Evolutionary conservation across 1,139 yeast species (phyloP).

Genomic region (Candida buenavistaensis): DNA sequence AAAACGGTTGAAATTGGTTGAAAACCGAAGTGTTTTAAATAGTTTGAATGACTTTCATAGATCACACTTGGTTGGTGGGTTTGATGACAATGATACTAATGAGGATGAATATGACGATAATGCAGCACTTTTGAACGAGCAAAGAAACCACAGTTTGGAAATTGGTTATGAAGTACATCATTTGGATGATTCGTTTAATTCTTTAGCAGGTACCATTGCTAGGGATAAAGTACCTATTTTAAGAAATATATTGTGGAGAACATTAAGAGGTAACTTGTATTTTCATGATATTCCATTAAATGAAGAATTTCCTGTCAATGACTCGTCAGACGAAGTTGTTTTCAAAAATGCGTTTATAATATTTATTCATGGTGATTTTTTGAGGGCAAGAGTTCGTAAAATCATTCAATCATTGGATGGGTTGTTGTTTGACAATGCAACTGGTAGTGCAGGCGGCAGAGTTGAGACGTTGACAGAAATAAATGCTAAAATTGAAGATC

Average conservation of each 20-base stretch:
- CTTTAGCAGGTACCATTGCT: constrained; percentile 52
- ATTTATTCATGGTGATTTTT: constrained; percentile 82
- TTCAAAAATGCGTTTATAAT: constrained; percentile 76
- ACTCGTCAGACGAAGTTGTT: constrained; percentile 48
- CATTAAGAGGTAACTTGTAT: constrained; percentile 53
- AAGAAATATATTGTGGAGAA: constrained; percentile 56
- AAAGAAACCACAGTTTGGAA: constrained; percentile 28
- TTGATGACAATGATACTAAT: constrained; percentile 14
- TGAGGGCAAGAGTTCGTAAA: constrained; percentile 65
- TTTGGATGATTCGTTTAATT: constrained; percentile 51
- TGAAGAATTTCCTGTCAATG: constrained; percentile 30
- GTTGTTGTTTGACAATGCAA: constrained; percentile 60
- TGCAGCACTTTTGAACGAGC: constrained; percentile 32
- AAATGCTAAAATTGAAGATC: constrained; percentile 49
- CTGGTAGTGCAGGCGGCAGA: constrained; percentile 53
- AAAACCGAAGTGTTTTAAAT: constrained; percentile 34
- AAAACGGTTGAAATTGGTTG: constrained; percentile 27
- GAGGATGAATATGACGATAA: constrained; percentile 32
- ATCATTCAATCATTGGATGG: constrained; percentile 89
- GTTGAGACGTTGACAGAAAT: constrained; percentile 59
- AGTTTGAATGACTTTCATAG: constrained; percentile 31
- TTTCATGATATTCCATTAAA: constrained; percentile 50
- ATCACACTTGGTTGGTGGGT: constrained; percentile 15
- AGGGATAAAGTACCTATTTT: constrained; percentile 45
- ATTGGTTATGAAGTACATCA: constrained; percentile 25